Percentiles rank a stretch among this genome's conserved stretches.
phyloP scores from a whole-genome alignment of 1,139 yeast genomes.

The Geotrichum fermentans region DNA sequence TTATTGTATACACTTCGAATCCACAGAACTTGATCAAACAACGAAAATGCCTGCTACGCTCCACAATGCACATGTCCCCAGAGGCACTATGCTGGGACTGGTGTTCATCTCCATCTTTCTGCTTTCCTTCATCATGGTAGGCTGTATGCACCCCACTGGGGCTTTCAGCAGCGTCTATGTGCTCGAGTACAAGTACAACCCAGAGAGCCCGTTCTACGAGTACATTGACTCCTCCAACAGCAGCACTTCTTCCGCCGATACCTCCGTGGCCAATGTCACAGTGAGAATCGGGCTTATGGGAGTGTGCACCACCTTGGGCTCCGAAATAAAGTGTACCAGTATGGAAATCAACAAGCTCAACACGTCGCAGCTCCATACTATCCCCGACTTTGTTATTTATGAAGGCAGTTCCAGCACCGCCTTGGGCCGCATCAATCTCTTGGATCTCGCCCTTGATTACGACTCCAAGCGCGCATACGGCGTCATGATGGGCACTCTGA shows the following conservation, averaged over 20 bases:
- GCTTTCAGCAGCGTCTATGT: conserved; percentile 48
- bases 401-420: not conserved
- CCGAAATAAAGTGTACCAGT: conserved; percentile 9
- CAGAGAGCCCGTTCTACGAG: conserved; percentile 40
- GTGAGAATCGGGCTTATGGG: conserved; percentile 13
- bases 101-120: conserved; percentile 42
- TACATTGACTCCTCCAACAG: conserved; percentile 33
- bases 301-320: conserved; percentile 12
- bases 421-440: conserved; percentile 5
- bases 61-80: conserved; percentile 9
- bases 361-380: conserved; percentile 5
- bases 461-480: conserved; percentile 5
- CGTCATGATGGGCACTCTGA: conserved; percentile 4
- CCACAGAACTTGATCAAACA: too few relatives aligned
- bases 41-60: too few relatives aligned
- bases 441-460: conserved; percentile 3
- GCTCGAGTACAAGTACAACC: conserved; percentile 46
- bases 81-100: conserved; percentile 3
- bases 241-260: not conserved
- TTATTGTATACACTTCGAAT: too few relatives aligned
- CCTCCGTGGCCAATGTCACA: not conserved
- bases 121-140: conserved; percentile 49
- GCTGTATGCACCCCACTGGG: conserved; percentile 44
- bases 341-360: conserved; percentile 5
- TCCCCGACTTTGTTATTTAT: conserved; percentile 6